Evolutionary conservation across 805 yeast genomes (phyloP).

Genomic region (Millerago galiae): DNA sequence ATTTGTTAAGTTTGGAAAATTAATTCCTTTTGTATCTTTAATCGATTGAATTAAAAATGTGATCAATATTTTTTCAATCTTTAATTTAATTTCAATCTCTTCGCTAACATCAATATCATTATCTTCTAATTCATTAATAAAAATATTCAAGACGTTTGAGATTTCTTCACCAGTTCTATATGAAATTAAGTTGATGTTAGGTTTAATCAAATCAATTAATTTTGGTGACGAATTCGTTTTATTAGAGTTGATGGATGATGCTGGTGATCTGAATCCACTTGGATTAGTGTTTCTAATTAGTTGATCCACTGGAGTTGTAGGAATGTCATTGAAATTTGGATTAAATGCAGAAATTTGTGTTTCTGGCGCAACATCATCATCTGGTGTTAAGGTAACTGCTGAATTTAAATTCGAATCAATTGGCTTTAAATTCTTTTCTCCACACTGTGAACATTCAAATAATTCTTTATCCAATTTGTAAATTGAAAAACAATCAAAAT

Average conservation of each 20-base stretch:
- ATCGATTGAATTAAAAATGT: neutral
- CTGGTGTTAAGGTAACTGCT: neutral
- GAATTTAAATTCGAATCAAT: neutral
- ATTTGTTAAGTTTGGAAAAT: slow-evolving; percentile 18
- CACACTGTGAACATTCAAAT: slow-evolving; percentile 4
- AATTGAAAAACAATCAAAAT: slow-evolving; percentile 36
- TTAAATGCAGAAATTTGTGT: slow-evolving; percentile 13
- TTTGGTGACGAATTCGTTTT: slow-evolving; percentile 1
- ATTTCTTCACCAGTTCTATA: slow-evolving; percentile 4
- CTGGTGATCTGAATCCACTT: slow-evolving; percentile 11
- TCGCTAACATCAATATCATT: neutral
- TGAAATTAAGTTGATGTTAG: slow-evolving; percentile 11
- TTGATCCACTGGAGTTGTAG: slow-evolving; percentile 20
- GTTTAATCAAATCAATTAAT: slow-evolving; percentile 4
- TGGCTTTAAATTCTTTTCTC: slow-evolving; percentile 1
- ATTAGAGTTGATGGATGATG: neutral
- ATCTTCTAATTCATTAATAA: slow-evolving; percentile 13
- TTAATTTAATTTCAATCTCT: slow-evolving; percentile 5
- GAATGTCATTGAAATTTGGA: slow-evolving; percentile 9
- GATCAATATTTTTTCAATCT: slow-evolving; percentile 14
- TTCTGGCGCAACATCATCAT: neutral
- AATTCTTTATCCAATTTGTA: slow-evolving; percentile 1
- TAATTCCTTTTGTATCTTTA: slow-evolving; percentile 10
- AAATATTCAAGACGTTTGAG: slow-evolving; percentile 16
- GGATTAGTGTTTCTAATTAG: slow-evolving; percentile 14